A percentile compares a stretch with the other conserved stretches of the same genome.
Evolutionary conservation across 2,329 filamentous ascomycete genomes (phyloP).

Genomic region (Sporothrix protearum): DNA sequence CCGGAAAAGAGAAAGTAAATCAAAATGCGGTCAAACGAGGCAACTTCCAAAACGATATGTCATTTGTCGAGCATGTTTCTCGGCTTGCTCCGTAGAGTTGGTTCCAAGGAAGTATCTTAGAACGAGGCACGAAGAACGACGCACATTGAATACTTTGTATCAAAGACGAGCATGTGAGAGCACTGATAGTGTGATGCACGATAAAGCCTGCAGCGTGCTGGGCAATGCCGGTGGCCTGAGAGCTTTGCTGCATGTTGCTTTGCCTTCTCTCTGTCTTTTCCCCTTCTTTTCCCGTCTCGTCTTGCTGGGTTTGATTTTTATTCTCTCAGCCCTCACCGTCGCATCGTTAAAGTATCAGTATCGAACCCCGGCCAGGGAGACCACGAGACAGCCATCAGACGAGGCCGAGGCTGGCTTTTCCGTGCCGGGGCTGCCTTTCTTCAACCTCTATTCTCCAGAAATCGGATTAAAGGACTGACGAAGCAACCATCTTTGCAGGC

Average conservation of each 20-base stretch:
- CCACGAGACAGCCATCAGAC: slow-evolving; percentile 8
- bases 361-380: neutral
- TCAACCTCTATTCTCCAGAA: neutral
- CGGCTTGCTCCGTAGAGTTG: neutral
- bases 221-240: neutral
- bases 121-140: neutral
- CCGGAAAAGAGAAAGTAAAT: neutral
- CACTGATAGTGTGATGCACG: neutral
- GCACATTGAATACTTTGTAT: neutral
- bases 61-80: neutral
- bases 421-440: neutral
- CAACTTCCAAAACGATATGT: neutral
- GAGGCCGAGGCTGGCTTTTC: neutral
- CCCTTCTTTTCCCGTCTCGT: neutral
- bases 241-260: neutral
- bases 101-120: neutral
- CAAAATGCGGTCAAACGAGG: neutral
- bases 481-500: neutral
- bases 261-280: neutral
- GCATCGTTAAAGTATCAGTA: neutral
- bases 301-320: neutral
- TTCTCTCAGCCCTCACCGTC: slow-evolving; percentile 1
- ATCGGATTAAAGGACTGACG: slow-evolving; percentile 10
- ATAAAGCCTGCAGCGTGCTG: slow-evolving; percentile 1
- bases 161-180: neutral